phyloP scores from a whole-genome alignment of 306 rosid genomes.

The Notholithocarpus densiflorus region DNA sequence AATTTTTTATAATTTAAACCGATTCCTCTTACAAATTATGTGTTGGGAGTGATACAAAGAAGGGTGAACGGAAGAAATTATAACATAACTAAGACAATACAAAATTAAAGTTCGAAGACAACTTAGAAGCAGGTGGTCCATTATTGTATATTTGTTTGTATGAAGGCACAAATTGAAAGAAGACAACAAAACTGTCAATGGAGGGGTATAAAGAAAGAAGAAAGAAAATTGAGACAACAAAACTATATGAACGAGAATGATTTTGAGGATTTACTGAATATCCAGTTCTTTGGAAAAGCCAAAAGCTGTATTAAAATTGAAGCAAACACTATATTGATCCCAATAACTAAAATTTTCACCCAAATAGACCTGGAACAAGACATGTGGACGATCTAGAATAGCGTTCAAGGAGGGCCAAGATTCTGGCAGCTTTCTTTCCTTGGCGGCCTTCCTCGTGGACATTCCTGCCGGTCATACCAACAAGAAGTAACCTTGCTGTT shows the following conservation, averaged over 20 bases:
- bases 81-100: no score
- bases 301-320: neutral
- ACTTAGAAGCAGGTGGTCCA: no score
- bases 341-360: slow-evolving; percentile 22
- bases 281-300: neutral
- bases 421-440: slow-evolving; percentile 60
- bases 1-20: no score
- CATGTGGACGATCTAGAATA: slow-evolving; percentile 66
- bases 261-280: slow-evolving; percentile 6
- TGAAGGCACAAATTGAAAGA: no score
- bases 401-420: slow-evolving; percentile 60
- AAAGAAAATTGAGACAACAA: no score
- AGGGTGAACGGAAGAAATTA: no score
- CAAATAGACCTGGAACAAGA: slow-evolving; percentile 40
- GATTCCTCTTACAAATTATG: no score
- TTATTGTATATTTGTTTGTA: no score
- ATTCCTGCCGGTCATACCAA: slow-evolving; percentile 45
- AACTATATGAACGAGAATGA: neutral
- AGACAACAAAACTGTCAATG: no score
- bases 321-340: neutral
- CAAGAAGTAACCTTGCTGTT: slow-evolving; percentile 45
- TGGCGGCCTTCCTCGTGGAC: slow-evolving; percentile 46
- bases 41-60: no score
- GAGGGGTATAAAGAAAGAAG: no score
- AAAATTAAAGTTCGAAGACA: no score